Percentiles rank a stretch among this genome's conserved stretches.
phyloP scores from a whole-genome alignment of 352 stramenopile genomes.

The Globisporangium nodosum region DNA sequence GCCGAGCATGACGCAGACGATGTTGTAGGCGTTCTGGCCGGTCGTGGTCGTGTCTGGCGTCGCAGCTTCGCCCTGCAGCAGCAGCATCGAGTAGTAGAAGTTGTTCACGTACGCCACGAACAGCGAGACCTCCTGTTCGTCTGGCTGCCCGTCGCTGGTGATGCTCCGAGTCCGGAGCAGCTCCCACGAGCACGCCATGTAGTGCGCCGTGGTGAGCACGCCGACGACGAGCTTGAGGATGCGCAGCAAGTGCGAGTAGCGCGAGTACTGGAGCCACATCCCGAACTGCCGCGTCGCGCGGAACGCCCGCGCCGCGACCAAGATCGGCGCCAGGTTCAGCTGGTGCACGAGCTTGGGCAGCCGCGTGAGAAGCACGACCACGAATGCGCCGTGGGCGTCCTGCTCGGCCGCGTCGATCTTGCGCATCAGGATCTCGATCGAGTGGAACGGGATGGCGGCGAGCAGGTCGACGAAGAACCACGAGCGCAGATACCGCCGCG shows the following conservation, averaged over 20 bases:
- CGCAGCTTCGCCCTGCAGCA: slow-evolving; percentile 41
- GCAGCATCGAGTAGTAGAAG: slow-evolving; percentile 42
- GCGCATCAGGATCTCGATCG: slow-evolving; percentile 28
- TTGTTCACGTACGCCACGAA: slow-evolving; percentile 21
- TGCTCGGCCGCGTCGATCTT: slow-evolving; percentile 43
- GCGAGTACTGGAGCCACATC: slow-evolving; percentile 26
- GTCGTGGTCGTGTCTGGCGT: slow-evolving; percentile 17
- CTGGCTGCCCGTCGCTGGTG: slow-evolving; percentile 3
- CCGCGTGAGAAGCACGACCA: slow-evolving; percentile 6
- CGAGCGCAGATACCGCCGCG: slow-evolving; percentile 17
- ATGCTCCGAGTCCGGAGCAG: slow-evolving; percentile 11
- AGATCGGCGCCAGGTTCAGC: slow-evolving; percentile 16
- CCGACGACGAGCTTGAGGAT: slow-evolving; percentile 27
- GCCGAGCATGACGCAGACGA: slow-evolving; percentile 33
- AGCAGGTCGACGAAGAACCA: slow-evolving; percentile 20
- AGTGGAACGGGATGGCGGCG: slow-evolving; percentile 9
- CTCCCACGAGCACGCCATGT: slow-evolving; percentile 50
- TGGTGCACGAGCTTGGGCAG: slow-evolving; percentile 12
- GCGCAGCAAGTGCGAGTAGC: slow-evolving; percentile 27
- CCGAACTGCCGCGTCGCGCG: slow-evolving; percentile 5
- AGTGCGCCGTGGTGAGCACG: slow-evolving; percentile 37
- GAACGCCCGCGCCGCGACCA: slow-evolving; percentile 1
- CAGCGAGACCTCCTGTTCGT: slow-evolving; percentile 30
- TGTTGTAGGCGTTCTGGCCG: slow-evolving; percentile 30
- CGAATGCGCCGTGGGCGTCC: background rate